phyloP scores from a whole-genome alignment of 805 yeast species.

The Scheffersomyces ergatensis region DNA sequence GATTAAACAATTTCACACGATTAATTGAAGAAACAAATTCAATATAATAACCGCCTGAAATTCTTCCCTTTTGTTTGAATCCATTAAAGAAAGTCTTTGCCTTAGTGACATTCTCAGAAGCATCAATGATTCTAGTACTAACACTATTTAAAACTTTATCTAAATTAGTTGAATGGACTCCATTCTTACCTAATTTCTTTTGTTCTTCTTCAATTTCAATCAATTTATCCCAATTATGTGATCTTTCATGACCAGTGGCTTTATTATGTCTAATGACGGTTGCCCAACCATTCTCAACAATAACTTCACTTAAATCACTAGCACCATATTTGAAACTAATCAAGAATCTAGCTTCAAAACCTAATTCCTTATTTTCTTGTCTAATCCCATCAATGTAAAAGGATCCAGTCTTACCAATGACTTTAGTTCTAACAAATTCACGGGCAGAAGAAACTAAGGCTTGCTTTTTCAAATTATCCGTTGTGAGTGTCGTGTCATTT shows the following conservation, averaged over 20 bases:
- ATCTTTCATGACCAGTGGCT: constrained; percentile 63
- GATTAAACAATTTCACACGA: constrained; percentile 62
- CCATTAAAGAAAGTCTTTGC: constrained; percentile 74
- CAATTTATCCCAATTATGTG: constrained; percentile 74
- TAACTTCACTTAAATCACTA: constrained; percentile 55
- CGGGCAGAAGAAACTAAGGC: constrained; percentile 63
- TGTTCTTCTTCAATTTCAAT: constrained; percentile 68
- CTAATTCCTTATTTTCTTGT: constrained; percentile 51
- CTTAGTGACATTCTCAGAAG: constrained; percentile 68
- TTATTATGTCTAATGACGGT: constrained; percentile 76
- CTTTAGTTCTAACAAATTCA: constrained; percentile 67
- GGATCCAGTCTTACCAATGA: constrained; percentile 69
- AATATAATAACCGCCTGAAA: constrained; percentile 59
- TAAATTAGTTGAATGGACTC: constrained; percentile 54
- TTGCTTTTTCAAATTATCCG: constrained; percentile 35
- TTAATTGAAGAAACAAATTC: constrained; percentile 71
- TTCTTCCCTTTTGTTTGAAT: constrained; percentile 60
- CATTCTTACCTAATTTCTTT: constrained; percentile 49
- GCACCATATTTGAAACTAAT: constrained; percentile 58
- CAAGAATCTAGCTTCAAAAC: constrained; percentile 62
- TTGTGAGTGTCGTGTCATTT: constrained; percentile 48
- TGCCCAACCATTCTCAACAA: constrained; percentile 69
- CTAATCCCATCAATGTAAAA: constrained; percentile 64
- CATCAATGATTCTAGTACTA: constrained; percentile 67
- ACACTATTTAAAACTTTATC: constrained; percentile 51